A percentile compares a stretch with the other conserved stretches of the same genome.
These are phyloP conservation scores for Solanum paucissectum DNA, from an alignment of 257 asterid species.

Conservation along the genomic window DNA sequence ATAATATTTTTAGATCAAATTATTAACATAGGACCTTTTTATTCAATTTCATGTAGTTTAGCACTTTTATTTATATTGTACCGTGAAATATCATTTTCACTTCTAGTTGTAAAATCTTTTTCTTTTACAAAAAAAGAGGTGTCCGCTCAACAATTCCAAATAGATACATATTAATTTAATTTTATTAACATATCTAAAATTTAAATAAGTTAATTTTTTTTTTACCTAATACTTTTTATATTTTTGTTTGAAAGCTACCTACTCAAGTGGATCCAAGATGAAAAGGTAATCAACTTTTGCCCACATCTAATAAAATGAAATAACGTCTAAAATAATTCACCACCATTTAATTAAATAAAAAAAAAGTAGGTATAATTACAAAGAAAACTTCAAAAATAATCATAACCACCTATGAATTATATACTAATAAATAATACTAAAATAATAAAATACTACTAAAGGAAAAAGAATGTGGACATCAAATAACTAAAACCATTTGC, in stretches of 20 bases:
- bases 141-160: neutral
- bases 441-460: neutral
- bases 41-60: neutral
- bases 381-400: neutral
- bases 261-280: neutral
- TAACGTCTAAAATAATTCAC: neutral
- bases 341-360: neutral
- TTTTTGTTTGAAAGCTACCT: neutral
- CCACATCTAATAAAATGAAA: neutral
- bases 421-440: neutral
- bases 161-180: neutral
- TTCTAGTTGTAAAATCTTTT: neutral
- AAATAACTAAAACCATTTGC: neutral
- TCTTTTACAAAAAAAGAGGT: neutral
- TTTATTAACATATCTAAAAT: neutral
- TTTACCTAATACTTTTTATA: neutral
- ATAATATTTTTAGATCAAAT: neutral
- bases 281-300: neutral
- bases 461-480: neutral
- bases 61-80: neutral
- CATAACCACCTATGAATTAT: neutral
- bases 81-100: neutral
- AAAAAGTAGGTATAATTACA: neutral
- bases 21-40: neutral
- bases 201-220: neutral